Evolutionary conservation across 192 early-diverging fungal species (phyloP), one percentile per base, ranked within the genome.

Genomic region (Coemansia sp.): DNA sequence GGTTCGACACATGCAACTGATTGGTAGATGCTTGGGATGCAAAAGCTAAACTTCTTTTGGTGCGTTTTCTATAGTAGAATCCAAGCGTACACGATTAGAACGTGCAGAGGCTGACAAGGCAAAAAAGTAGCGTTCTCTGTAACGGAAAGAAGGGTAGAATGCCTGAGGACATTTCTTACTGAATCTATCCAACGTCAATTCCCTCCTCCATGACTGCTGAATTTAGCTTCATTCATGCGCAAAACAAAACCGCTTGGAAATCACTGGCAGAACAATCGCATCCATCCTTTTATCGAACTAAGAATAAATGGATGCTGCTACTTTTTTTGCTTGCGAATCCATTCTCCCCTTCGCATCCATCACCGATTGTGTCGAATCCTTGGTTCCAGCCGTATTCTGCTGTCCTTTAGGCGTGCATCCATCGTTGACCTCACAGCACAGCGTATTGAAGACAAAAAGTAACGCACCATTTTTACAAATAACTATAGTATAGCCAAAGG

Each of bases 381-480:
- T 33, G 13, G 31, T 21, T 40, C 39, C 16, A 37, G n/a, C 12
- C 12, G 20, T 46, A n/a, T 23, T 20, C 43, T 21, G 20, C 43
- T 46, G n/a, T 23, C 29, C 5, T 37, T 21, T 45, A 63, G 35
- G 30, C 30, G 21, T 34, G 61, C 26, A 53, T 63, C 46, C 49
- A 65, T 65, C 35, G n/a, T 16, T 5, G 31, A 56, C 55, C 26
- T 23, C 48, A 51, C 48, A 51, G 10, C 48, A 51, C 23, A 23
- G 48, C 18, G 30, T 57, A 43, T 39, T 20, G 60, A 15, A 63
- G 35, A 35, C 48, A 15, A 56, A n/a, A 40, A 31, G 39, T 25
- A 59, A 76, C 74, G 68, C 68, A 76, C 74, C 74, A 76, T 76
- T 76, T 75, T 72, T 60, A 57, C 55, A 35, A 48, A 66, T 49